Evolutionary conservation across 2,329 filamentous ascomycete genomes (phyloP).

Genomic region (Davidsoniella eucalypti): DNA sequence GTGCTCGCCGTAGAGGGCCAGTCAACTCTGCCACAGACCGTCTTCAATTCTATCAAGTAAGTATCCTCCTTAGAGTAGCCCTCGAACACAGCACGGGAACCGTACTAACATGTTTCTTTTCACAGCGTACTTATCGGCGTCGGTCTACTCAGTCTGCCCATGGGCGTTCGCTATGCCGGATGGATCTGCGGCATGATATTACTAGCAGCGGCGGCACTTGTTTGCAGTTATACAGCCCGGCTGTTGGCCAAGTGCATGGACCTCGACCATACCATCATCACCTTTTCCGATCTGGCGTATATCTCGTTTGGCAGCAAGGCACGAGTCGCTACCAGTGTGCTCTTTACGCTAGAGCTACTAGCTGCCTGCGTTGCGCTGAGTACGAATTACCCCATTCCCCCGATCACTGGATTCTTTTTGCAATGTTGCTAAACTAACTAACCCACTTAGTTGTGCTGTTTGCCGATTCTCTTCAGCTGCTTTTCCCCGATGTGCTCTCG

Average conservation of each 20-base stretch:
- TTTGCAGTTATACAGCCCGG: constrained; percentile 74
- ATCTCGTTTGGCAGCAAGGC: constrained; percentile 76
- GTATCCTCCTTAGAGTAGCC: constrained; percentile 10
- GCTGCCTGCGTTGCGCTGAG: constrained; percentile 71
- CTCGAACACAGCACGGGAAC: too few species aligned
- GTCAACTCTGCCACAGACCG: constrained; percentile 86
- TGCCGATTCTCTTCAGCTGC: constrained; percentile 66
- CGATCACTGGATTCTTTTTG: too few species aligned
- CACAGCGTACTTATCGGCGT: constrained; percentile 66
- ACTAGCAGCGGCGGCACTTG: constrained; percentile 53
- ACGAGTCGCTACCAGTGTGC: constrained; percentile 62
- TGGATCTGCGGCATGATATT: constrained; percentile 72
- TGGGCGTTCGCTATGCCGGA: constrained; percentile 74
- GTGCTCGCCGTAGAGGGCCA: constrained; percentile 77
- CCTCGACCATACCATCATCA: constrained; percentile 69
- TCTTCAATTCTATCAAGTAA: constrained; percentile 86
- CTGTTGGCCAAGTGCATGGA: constrained; percentile 80
- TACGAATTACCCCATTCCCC: constrained; percentile 1
- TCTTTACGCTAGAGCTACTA: constrained; percentile 78
- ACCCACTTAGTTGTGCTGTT: constrained; percentile 55
- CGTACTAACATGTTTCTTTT: too few species aligned
- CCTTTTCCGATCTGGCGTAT: constrained; percentile 85
- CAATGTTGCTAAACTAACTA: neutral
- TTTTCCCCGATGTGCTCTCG: constrained; percentile 53
- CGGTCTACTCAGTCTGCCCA: constrained; percentile 71